A percentile compares a stretch with the other conserved stretches of the same genome.
These are phyloP conservation scores for Clavariopsis aquatica DNA, from an alignment of 495 filamentous ascomycete genomes.

Conservation along the genomic window DNA sequence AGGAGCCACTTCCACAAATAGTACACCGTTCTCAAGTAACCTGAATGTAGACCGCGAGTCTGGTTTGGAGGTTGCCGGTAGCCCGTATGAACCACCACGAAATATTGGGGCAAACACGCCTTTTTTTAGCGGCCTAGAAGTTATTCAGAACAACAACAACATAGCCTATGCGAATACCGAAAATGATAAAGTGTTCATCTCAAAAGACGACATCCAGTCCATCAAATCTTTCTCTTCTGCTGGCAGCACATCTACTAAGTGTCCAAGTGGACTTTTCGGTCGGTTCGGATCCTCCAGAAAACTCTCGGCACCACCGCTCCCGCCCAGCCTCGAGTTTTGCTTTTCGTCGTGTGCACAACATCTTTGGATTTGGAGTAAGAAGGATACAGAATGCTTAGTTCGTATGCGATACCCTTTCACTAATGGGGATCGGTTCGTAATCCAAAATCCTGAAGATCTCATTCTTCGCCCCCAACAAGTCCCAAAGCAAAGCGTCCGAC, in stretches of 20 bases:
- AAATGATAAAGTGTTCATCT: background rate
- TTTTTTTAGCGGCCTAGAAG: background rate
- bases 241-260: background rate
- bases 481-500: background rate
- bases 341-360: constrained; percentile 5
- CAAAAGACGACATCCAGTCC: background rate
- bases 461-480: background rate
- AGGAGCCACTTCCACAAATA: background rate
- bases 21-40: no score
- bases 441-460: background rate
- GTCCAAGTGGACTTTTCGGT: background rate
- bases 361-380: constrained; percentile 10
- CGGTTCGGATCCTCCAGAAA: background rate
- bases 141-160: background rate
- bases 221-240: constrained; percentile 1
- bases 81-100: background rate
- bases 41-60: no score
- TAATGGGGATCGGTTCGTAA: background rate
- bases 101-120: background rate
- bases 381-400: background rate
- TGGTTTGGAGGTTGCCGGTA: background rate
- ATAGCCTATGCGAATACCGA: background rate
- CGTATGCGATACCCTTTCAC: constrained; percentile 1
- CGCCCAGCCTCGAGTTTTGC: constrained; percentile 6
- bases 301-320: background rate